Evolutionary conservation across 1,139 yeast genomes (phyloP).

Genomic region (Wickerhamiella pararugosa): DNA sequence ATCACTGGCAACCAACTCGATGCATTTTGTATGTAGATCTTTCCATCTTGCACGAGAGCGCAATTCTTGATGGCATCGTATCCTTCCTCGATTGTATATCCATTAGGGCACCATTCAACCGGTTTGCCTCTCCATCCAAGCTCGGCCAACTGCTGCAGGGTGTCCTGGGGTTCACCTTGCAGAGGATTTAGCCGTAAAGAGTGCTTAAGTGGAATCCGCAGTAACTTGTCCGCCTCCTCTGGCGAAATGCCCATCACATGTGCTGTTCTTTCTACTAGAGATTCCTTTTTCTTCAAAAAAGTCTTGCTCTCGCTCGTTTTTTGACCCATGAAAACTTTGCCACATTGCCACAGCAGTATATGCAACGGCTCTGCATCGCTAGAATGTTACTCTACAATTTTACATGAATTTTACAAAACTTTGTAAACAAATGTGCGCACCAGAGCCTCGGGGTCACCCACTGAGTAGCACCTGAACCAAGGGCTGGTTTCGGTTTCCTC

Average conservation of each 20-base stretch:
- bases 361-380: too few species aligned
- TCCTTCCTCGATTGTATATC: conserved; percentile 3
- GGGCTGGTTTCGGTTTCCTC: too few species aligned
- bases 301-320: conserved; percentile 3
- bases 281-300: conserved; percentile 2
- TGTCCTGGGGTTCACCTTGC: neutral
- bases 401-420: too few species aligned
- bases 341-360: too few species aligned
- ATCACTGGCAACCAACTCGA: conserved; percentile 7
- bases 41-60: conserved; percentile 1
- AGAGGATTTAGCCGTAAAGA: conserved; percentile 4
- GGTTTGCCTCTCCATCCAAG: conserved; percentile 4
- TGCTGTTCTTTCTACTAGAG: conserved; percentile 3
- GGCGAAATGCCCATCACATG: neutral
- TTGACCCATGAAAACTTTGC: conserved; percentile 1
- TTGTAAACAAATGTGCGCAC: too few species aligned
- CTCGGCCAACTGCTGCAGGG: neutral
- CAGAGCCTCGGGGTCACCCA: too few species aligned
- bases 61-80: conserved; percentile 4
- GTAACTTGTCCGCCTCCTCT: neutral
- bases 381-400: too few species aligned
- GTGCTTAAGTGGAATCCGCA: conserved; percentile 3
- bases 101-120: conserved; percentile 4
- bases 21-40: conserved; percentile 4
- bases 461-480: too few species aligned